phyloP scores from a whole-genome alignment of 306 rosid species.

The Prunus mume region DNA sequence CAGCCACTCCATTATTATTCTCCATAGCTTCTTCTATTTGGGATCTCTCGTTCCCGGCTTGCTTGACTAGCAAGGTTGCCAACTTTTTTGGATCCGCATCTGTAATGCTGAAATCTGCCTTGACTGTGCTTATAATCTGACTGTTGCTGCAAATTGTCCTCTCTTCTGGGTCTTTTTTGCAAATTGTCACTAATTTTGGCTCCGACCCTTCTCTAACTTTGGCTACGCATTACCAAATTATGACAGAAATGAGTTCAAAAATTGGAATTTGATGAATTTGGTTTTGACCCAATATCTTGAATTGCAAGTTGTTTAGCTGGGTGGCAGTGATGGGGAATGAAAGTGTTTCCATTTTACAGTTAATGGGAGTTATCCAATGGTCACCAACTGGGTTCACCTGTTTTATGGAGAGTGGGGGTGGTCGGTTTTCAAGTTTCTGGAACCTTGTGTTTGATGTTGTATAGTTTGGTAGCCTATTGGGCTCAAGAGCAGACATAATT shows the following conservation, averaged over 20 bases:
- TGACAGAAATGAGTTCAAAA: constrained; percentile 67
- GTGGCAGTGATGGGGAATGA: constrained; percentile 49
- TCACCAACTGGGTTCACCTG: constrained; percentile 71
- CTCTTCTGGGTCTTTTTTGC: constrained; percentile 26
- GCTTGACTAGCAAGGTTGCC: constrained; percentile 43
- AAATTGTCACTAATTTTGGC: constrained; percentile 55
- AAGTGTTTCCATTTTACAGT: constrained; percentile 61
- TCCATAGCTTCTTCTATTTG: constrained; percentile 41
- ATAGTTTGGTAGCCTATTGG: constrained; percentile 13
- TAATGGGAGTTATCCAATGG: constrained; percentile 62
- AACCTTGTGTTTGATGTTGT: constrained; percentile 17
- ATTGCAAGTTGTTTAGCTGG: constrained; percentile 28
- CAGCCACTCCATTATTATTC: constrained; percentile 51
- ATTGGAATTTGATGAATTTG: constrained; percentile 33
- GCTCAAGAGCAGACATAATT: constrained; percentile 11
- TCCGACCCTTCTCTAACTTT: constrained; percentile 36
- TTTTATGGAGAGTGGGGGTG: constrained; percentile 37
- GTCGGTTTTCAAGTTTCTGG: not conserved
- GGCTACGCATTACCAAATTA: constrained; percentile 65
- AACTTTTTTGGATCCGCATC: constrained; percentile 34
- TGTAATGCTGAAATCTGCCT: constrained; percentile 33
- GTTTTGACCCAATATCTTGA: not conserved
- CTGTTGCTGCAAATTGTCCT: constrained; percentile 33
- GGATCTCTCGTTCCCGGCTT: constrained; percentile 42
- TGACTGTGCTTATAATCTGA: constrained; percentile 56